Evolutionary conservation across 306 rosid species (phyloP).

Genomic region (Alnus glutinosa): DNA sequence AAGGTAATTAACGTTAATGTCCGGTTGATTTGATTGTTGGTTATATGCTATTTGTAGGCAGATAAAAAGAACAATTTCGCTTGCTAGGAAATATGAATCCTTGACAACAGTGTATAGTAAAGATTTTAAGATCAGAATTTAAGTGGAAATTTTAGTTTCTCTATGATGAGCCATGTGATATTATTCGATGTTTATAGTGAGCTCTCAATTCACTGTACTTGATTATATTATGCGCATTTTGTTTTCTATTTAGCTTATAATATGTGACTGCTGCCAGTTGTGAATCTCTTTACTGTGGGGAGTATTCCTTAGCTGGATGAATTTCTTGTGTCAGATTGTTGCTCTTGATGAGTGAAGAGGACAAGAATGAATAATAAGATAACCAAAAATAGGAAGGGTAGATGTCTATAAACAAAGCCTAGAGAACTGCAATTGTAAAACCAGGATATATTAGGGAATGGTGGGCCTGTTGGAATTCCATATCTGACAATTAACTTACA

Average conservation of each 20-base stretch:
- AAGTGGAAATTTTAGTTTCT: background rate
- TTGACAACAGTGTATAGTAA: background rate
- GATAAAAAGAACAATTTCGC: background rate
- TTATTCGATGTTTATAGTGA: background rate
- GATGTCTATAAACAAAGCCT: background rate
- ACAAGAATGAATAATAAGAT: background rate
- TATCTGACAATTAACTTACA: background rate
- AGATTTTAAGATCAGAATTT: background rate
- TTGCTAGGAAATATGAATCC: background rate
- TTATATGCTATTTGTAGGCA: constrained; percentile 21
- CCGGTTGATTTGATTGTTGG: constrained; percentile 10
- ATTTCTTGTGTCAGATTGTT: background rate
- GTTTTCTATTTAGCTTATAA: background rate
- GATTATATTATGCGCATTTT: background rate
- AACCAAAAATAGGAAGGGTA: background rate
- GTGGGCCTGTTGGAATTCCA: background rate
- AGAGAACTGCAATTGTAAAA: background rate
- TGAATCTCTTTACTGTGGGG: background rate
- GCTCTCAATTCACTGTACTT: background rate
- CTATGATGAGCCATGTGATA: background rate
- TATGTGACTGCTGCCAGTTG: background rate
- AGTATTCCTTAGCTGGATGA: background rate
- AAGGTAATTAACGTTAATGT: constrained; percentile 46
- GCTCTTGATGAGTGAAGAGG: background rate
- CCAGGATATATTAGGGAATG: background rate